A percentile compares a stretch with the other conserved stretches of the same genome.
phyloP scores from a whole-genome alignment of 1,139 yeast genomes.

The Blastobotrys illinoisensis region DNA sequence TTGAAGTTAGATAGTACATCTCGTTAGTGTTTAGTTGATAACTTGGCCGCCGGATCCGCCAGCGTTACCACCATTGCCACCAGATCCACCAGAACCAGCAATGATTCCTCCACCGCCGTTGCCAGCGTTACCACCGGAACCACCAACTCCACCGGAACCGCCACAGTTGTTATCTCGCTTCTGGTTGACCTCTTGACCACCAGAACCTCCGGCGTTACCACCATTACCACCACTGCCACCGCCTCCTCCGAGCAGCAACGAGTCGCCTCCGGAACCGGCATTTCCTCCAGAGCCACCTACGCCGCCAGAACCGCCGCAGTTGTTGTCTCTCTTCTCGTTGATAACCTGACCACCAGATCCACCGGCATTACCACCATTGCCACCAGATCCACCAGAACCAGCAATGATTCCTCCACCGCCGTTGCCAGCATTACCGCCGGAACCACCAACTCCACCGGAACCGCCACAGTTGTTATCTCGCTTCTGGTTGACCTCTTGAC shows the following conservation, averaged over 20 bases:
- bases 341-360: neutral
- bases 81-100: neutral
- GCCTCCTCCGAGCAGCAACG: neutral
- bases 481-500: too few relatives aligned
- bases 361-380: neutral
- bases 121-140: neutral
- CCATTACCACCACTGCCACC: neutral
- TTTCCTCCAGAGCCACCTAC: neutral
- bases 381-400: neutral
- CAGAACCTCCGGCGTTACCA: neutral
- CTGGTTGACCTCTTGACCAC: too few relatives aligned
- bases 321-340: neutral
- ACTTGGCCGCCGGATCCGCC: slow-evolving; percentile 1
- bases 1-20: too few relatives aligned
- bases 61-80: slow-evolving; percentile 1
- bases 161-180: neutral
- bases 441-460: neutral
- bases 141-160: neutral
- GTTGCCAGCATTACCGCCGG: neutral
- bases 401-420: neutral
- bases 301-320: too few relatives aligned
- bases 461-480: neutral
- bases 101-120: neutral
- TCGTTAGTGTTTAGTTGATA: neutral
- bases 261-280: too few relatives aligned